Evolutionary conservation across 2,329 filamentous ascomycete species (phyloP).

Genomic region (Sporothrix euskadiensis): DNA sequence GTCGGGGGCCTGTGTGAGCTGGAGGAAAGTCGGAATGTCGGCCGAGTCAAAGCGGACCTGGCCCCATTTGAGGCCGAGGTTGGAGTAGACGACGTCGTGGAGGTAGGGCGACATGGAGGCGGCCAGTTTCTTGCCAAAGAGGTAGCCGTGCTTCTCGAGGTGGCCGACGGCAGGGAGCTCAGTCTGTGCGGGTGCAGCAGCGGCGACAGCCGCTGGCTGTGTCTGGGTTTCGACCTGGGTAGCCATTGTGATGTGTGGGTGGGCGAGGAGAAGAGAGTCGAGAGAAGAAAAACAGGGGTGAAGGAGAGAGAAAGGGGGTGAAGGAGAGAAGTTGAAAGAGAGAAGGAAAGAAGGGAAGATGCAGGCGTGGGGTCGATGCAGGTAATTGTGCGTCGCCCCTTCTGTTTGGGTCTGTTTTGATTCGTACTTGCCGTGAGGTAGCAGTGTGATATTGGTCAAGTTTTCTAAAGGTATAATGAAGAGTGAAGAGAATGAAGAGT

Average conservation of each 20-base stretch:
- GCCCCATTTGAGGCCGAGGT: slow-evolving; percentile 52
- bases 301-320: not conserved
- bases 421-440: not conserved
- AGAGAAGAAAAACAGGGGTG: not conserved
- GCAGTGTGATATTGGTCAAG: not conserved
- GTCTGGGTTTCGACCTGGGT: not conserved
- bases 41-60: slow-evolving; percentile 56
- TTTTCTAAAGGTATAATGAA: not conserved
- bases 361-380: not conserved
- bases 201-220: not conserved
- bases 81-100: slow-evolving; percentile 55
- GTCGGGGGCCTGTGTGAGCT: slow-evolving; percentile 55
- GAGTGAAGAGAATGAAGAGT: not conserved
- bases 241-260: slow-evolving; percentile 6
- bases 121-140: slow-evolving; percentile 59
- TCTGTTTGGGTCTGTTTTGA: not conserved
- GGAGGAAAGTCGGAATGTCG: slow-evolving; percentile 51
- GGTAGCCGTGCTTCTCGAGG: slow-evolving; percentile 52
- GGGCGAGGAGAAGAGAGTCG: not conserved
- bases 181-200: not conserved
- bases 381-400: slow-evolving; percentile 1
- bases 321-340: not conserved
- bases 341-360: not conserved
- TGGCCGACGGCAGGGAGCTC: slow-evolving; percentile 30
- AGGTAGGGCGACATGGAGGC: slow-evolving; percentile 58